Conservation (phyloP, 1,284 basidiomycete genomes). For the Taiwanofungus camphoratus region DNA sequence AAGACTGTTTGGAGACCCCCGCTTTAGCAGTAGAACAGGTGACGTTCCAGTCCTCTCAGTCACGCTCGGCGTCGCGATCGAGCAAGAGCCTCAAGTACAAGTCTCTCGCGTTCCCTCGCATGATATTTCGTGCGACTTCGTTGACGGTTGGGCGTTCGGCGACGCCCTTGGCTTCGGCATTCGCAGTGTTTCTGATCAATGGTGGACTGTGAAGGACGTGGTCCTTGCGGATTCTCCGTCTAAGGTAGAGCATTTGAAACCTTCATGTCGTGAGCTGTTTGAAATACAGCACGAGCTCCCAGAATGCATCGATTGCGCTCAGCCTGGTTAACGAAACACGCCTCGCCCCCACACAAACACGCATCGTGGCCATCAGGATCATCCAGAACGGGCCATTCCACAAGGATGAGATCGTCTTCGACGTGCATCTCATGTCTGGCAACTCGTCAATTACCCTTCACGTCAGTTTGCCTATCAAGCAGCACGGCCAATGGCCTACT, state of each 20-base stretch:
- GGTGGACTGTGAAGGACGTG: constrained; percentile 42
- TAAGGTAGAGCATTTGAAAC: constrained; percentile 7
- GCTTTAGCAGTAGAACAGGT: constrained; percentile 2
- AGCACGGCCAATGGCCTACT: constrained; percentile 36
- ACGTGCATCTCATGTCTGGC: constrained; percentile 28
- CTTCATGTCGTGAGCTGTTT: background rate
- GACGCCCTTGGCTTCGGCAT: constrained; percentile 58
- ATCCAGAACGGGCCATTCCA: constrained; percentile 29
- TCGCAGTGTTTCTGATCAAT: constrained; percentile 47
- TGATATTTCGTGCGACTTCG: constrained; percentile 56
- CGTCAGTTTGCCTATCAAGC: constrained; percentile 37
- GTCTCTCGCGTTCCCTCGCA: constrained; percentile 42
- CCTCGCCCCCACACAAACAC: constrained; percentile 56
- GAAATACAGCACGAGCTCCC: background rate
- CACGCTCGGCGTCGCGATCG: constrained; percentile 38
- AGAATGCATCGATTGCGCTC: constrained; percentile 19
- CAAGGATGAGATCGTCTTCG: constrained; percentile 30
- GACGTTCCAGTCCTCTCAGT: constrained; percentile 45
- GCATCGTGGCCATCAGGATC: constrained; percentile 47
- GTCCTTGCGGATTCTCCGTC: constrained; percentile 11
- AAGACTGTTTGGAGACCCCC: constrained; percentile 72
- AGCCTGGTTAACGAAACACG: constrained; percentile 32
- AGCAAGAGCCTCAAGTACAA: constrained; percentile 17
- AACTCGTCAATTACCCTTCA: constrained; percentile 16
- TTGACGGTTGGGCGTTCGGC: constrained; percentile 66